Evolutionary conservation across 202 grass and related monocot genomes (phyloP), one percentile per base, ranked within the genome.

Genomic region (Schoenoplectus triqueter): DNA sequence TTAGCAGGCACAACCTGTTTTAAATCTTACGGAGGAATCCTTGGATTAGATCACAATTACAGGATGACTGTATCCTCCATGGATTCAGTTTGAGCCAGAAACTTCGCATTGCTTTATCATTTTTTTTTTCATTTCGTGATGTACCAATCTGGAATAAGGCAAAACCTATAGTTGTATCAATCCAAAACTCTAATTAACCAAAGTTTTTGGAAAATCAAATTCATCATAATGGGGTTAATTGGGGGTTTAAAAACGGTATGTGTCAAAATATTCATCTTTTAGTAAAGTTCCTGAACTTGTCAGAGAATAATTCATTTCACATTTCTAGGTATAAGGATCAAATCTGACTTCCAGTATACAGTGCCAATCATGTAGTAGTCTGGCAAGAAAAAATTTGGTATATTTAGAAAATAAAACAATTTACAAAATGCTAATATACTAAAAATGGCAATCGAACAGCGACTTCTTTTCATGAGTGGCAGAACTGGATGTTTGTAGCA

Each of bases 311-410:
- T 31, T 31, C 31, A 31, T 31, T 31, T 31, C 31, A 31, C 31
- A 31, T 31, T 31, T 31, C 31, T 31, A 72, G 45, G 44, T 72
- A 50, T 10, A 72, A 72, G n/a, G 69, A 72, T 2, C 2, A 72
- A 72, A 72, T 44, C 45, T 15, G n/a, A 48, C 69, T 73, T 73
- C 67, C 17, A 70, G 41, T 42, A 70, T 70, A 7, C 42, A 47
- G 31, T 45, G 1, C 40, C 3, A 69, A 21, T 69, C 40, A 44
- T 69, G 40, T 69, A 45, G 40, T 42, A n/a, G 8, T 6, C 45
- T 72, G n/a, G n/a, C 44, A 72, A 72, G 44, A 14, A 40, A 48
- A 15, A 15, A 49, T 19, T 48, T 72, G 69, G 20, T 67, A 13
- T 47, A 6, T 47, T 47, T 47, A 19, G 45, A 49, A 73, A 18